A percentile compares a stretch with the other conserved stretches of the same genome.
Conservation (phyloP, 345 rosid species). For the Conringia planisiliqua region DNA sequence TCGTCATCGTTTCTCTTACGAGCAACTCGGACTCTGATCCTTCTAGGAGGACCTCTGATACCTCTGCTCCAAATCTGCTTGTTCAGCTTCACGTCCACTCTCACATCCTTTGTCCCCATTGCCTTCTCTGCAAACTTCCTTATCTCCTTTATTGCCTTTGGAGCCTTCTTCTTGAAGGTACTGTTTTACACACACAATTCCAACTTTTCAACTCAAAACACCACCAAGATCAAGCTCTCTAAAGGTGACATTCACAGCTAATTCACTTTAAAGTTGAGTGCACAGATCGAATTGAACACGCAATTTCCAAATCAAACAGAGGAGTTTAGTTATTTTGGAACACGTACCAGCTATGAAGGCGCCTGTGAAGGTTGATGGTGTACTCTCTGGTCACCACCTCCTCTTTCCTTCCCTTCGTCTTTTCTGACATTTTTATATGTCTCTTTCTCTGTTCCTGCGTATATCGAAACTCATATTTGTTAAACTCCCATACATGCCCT, state of each 20-base stretch:
- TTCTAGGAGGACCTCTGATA: constrained; percentile 64
- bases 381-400: constrained; percentile 84
- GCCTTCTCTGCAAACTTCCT: constrained; percentile 59
- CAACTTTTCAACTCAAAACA: neutral
- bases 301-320: neutral
- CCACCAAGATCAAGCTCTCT: neutral
- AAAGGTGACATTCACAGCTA: no score
- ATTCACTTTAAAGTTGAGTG: no score
- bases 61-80: constrained; percentile 72
- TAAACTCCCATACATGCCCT: neutral
- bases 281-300: no score
- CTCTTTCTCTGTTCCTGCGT: neutral
- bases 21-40: constrained; percentile 55
- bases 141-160: constrained; percentile 67
- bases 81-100: constrained; percentile 51
- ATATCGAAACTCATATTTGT: neutral
- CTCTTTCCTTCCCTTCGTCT: constrained; percentile 58
- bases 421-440: constrained; percentile 55
- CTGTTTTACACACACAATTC: constrained; percentile 24
- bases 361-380: constrained; percentile 40
- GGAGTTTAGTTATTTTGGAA: neutral
- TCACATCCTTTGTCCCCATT: constrained; percentile 40
- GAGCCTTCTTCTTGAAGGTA: constrained; percentile 78
- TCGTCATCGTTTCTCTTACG: constrained; percentile 67
- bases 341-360: constrained; percentile 66